A percentile compares a stretch with the other conserved stretches of the same genome.
Conservation (phyloP, 2,329 filamentous ascomycete species). For the Knufia fluminis region DNA sequence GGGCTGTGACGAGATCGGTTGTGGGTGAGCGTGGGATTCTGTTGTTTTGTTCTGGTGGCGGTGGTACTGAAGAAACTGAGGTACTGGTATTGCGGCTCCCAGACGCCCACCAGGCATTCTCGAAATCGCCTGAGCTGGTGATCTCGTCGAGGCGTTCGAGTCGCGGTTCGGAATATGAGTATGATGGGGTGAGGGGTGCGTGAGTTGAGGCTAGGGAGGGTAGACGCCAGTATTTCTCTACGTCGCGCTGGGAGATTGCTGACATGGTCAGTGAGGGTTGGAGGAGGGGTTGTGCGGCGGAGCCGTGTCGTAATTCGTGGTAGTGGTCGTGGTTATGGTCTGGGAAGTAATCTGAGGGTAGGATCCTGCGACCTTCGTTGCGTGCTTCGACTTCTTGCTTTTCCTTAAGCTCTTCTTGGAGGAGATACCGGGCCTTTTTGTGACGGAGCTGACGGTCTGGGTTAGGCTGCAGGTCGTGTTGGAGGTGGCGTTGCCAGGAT, state of each 20-base stretch:
- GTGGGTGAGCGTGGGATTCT: neutral
- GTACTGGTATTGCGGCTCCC: no score
- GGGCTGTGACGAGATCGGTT: neutral
- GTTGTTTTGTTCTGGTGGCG: no score
- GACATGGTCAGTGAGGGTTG: neutral
- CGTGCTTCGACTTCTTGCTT: neutral
- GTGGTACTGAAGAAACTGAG: no score
- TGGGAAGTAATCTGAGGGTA: neutral
- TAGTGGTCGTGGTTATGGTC: neutral
- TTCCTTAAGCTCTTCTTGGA: neutral
- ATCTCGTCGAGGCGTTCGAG: neutral
- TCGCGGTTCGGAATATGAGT: neutral
- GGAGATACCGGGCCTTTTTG: neutral
- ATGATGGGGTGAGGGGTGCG: neutral
- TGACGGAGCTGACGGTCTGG: neutral
- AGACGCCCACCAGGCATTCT: neutral
- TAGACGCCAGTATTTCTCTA: slow-evolving; percentile 1
- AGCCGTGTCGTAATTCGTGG: neutral
- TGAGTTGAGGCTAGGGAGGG: neutral
- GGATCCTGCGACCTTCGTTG: neutral
- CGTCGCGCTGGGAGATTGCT: neutral
- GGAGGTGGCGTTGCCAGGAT: slow-evolving; percentile 6
- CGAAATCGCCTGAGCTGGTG: neutral
- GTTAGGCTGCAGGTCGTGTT: slow-evolving; percentile 3
- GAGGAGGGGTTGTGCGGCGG: neutral